phyloP scores from a whole-genome alignment of 306 rosid genomes.

The Trifolium repens region DNA sequence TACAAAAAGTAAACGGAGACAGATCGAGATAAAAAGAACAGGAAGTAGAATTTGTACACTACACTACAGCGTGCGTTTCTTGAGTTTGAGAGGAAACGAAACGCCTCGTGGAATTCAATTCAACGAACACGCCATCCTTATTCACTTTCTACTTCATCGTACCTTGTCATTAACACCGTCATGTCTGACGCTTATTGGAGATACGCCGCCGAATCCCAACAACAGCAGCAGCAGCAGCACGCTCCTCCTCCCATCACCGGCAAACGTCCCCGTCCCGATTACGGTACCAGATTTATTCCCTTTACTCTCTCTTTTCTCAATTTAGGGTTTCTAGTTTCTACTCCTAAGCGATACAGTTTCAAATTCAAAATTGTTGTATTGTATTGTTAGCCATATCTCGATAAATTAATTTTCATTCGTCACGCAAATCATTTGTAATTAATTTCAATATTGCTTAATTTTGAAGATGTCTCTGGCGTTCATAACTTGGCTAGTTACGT shows the following conservation, averaged over 20 bases:
- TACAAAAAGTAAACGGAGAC: background rate
- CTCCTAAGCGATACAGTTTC: slow-evolving; percentile 13
- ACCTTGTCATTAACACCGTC: background rate
- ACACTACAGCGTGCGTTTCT: background rate
- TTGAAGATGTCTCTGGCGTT: slow-evolving; percentile 69
- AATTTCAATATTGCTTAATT: slow-evolving; percentile 46
- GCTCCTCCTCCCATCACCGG: slow-evolving; percentile 61
- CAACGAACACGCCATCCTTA: background rate
- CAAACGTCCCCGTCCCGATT: slow-evolving; percentile 86
- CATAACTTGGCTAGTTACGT: slow-evolving; percentile 73
- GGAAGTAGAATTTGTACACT: background rate
- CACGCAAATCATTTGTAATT: slow-evolving; percentile 25
- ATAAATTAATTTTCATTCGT: slow-evolving; percentile 2
- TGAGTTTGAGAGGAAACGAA: background rate
- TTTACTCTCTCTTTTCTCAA: background rate
- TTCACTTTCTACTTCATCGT: background rate
- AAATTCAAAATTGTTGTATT: slow-evolving; percentile 23
- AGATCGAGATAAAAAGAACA: background rate
- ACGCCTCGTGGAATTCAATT: background rate
- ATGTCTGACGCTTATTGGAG: slow-evolving; percentile 97
- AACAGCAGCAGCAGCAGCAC: slow-evolving; percentile 61
- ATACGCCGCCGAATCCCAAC: slow-evolving; percentile 77
- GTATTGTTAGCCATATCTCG: slow-evolving; percentile 19
- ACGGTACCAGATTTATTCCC: slow-evolving; percentile 51
- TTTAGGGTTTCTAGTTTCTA: slow-evolving; percentile 46